Evolutionary conservation across 2,329 filamentous ascomycete genomes (phyloP).

Genomic region (Dactylonectria macrodidyma): DNA sequence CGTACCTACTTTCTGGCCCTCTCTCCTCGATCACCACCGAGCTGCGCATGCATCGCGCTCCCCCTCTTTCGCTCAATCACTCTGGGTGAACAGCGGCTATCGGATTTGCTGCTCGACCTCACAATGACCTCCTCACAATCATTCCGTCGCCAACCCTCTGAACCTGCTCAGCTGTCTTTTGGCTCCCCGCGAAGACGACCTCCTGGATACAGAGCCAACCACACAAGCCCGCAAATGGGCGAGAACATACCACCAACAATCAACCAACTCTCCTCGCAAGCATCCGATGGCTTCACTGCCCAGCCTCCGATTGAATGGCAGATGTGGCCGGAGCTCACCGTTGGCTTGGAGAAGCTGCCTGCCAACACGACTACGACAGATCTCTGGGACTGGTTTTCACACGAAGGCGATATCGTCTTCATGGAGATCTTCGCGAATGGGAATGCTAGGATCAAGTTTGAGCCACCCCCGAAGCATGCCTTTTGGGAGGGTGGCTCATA

Average conservation of each 20-base stretch:
- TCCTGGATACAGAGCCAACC: background rate
- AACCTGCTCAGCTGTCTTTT: background rate
- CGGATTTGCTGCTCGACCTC: background rate
- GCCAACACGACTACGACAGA: slow-evolving; percentile 55
- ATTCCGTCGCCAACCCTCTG: background rate
- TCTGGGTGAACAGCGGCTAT: background rate
- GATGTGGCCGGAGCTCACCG: slow-evolving; percentile 51
- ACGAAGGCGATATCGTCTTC: slow-evolving; percentile 66
- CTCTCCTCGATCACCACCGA: background rate
- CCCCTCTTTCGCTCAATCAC: background rate
- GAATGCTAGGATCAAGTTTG: slow-evolving; percentile 64
- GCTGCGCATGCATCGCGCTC: too few species aligned
- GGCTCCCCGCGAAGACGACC: background rate
- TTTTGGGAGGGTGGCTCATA: slow-evolving; percentile 65
- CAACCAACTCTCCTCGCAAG: background rate
- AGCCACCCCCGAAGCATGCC: slow-evolving; percentile 65
- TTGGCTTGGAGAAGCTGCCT: slow-evolving; percentile 55
- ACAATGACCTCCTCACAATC: slow-evolving; percentile 13
- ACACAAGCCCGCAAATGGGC: background rate
- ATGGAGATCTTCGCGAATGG: slow-evolving; percentile 66
- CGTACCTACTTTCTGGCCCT: too few species aligned
- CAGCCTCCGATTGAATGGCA: slow-evolving; percentile 48
- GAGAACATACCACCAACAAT: background rate
- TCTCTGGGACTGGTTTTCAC: slow-evolving; percentile 67
- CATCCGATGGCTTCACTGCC: background rate